phyloP scores from a whole-genome alignment of 163 green algal species.

The Scenedesmus sp. region DNA sequence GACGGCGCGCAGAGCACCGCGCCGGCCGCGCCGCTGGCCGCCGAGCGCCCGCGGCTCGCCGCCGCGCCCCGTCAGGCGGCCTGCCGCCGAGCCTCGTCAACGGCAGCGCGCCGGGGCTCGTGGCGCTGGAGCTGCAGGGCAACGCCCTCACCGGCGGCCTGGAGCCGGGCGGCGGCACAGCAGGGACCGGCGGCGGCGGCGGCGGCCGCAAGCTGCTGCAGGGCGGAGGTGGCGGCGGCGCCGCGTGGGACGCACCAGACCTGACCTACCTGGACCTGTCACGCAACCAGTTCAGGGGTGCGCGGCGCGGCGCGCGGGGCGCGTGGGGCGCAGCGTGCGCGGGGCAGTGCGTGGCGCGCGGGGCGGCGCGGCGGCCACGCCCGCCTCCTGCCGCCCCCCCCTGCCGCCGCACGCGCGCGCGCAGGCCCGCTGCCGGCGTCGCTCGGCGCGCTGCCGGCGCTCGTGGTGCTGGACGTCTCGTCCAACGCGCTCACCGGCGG shows the following conservation, averaged over 20 bases:
- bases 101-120: background rate
- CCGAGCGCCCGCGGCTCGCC: no score
- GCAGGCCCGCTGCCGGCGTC: slow-evolving; percentile 18
- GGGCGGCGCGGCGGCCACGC: background rate
- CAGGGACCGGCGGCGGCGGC: background rate
- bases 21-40: no score
- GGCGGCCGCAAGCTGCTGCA: slow-evolving; percentile 17
- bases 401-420: background rate
- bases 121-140: slow-evolving; percentile 7
- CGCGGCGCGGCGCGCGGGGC: background rate
- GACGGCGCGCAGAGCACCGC: no score
- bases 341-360: no score
- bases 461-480: background rate
- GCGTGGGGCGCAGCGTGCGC: no score
- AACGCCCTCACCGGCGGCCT: slow-evolving; percentile 11
- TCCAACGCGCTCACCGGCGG: background rate
- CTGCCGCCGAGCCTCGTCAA: slow-evolving; percentile 11
- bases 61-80: no score
- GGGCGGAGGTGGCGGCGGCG: background rate
- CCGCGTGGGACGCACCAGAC: background rate
- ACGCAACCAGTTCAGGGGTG: slow-evolving; percentile 35
- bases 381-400: background rate
- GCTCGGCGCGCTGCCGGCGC: background rate
- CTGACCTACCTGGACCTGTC: slow-evolving; percentile 42
- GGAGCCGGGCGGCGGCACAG: background rate